These are phyloP conservation scores for Cercophora sp. DNA, from an alignment of 495 filamentous ascomycete genomes.

Conservation along the genomic window DNA sequence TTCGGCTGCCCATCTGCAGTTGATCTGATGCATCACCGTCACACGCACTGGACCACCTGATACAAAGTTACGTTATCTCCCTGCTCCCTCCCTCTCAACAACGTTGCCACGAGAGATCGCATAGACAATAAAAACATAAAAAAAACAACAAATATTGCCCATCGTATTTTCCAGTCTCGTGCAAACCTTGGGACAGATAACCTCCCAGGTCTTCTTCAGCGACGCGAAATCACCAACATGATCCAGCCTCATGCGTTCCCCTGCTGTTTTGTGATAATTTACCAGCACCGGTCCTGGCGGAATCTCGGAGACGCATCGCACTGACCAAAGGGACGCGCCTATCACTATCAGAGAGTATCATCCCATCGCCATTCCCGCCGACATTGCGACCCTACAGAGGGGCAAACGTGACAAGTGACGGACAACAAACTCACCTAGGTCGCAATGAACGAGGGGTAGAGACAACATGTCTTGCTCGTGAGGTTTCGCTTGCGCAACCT, in stretches of 20 bases:
- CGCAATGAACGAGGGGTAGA: too few species aligned
- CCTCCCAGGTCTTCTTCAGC: too few species aligned
- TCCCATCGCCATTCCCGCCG: background rate
- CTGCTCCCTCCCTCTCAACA: too few species aligned
- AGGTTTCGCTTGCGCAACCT: too few species aligned
- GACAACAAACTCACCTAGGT: too few species aligned
- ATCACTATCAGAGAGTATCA: slow-evolving; percentile 11
- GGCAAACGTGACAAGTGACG: background rate
- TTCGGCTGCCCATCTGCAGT: background rate
- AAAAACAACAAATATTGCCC: background rate
- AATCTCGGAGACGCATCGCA: slow-evolving; percentile 1
- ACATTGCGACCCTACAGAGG: background rate
- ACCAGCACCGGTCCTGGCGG: slow-evolving; percentile 1
- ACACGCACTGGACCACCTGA: too few species aligned
- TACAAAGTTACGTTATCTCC: too few species aligned
- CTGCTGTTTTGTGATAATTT: slow-evolving; percentile 3
- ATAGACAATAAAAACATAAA: too few species aligned
- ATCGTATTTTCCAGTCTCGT: background rate
- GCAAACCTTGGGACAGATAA: background rate
- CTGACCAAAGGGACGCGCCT: background rate
- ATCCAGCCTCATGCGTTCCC: background rate
- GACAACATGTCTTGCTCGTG: too few species aligned
- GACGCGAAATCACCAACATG: slow-evolving; percentile 1
- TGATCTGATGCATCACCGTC: background rate
- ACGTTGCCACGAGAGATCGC: too few species aligned